phyloP scores from a whole-genome alignment of 345 rosid genomes.

The Cardiospermum halicacabum region DNA sequence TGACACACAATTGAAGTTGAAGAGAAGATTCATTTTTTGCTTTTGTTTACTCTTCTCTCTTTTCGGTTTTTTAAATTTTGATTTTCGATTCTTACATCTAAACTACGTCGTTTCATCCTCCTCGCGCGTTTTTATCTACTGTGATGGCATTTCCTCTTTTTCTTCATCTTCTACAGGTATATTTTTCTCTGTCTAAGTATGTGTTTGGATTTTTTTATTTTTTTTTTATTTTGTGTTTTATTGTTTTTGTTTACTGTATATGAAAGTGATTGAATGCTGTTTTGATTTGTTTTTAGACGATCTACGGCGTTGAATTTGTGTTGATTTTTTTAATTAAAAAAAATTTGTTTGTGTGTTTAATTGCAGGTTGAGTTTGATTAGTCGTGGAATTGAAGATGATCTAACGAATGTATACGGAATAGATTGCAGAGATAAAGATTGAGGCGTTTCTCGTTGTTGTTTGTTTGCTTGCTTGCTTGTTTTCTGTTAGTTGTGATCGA shows the following conservation, averaged over 20 bases:
- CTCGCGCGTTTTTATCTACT: constrained; percentile 3
- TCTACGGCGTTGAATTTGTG: constrained; percentile 3
- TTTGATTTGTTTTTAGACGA: not conserved
- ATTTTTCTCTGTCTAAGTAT: not conserved
- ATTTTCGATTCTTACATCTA: constrained; percentile 6
- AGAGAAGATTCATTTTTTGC: not conserved
- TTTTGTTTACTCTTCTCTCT: not conserved
- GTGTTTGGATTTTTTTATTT: no score
- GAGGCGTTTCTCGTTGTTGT: not conserved
- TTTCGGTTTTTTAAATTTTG: not conserved
- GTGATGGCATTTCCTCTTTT: constrained; percentile 23
- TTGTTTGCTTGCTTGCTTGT: constrained; percentile 4
- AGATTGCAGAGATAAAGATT: not conserved
- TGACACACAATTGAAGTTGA: constrained; percentile 13
- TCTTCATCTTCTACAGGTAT: constrained; percentile 11
- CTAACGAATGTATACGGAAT: constrained; percentile 8
- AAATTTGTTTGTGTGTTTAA: not conserved
- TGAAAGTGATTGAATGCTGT: not conserved
- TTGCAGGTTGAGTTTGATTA: constrained; percentile 26
- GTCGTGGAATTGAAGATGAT: constrained; percentile 18
- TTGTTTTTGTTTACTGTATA: not conserved
- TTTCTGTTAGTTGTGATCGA: constrained; percentile 25
- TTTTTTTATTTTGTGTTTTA: not conserved
- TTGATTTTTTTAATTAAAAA: not conserved
- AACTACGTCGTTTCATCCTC: constrained; percentile 1